These are phyloP conservation scores for Trametes polyzona DNA, from an alignment of 1,284 basidiomycete species.

Conservation along the genomic window DNA sequence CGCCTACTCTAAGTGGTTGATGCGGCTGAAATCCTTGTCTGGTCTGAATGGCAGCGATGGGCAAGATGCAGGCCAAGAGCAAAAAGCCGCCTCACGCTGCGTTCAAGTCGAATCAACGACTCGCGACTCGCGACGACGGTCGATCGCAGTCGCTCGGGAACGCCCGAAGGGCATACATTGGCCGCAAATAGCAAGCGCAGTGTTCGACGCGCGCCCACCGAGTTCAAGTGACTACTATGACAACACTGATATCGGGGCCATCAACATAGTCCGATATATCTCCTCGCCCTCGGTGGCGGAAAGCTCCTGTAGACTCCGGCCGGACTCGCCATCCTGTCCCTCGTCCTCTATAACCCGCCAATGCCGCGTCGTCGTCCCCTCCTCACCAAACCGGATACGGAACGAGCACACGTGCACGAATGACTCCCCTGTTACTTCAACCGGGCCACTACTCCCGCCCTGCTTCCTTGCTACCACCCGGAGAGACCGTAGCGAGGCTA, in stretches of 20 bases:
- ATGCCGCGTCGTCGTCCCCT: neutral
- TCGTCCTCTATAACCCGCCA: neutral
- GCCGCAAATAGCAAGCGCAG: neutral
- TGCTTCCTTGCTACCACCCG: neutral
- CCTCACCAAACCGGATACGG: neutral
- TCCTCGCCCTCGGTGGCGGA: neutral
- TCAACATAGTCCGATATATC: neutral
- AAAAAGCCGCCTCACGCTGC: too few relatives aligned
- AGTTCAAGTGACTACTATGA: neutral
- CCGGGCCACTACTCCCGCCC: too few relatives aligned
- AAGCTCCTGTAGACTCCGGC: neutral
- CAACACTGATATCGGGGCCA: neutral
- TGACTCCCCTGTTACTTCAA: too few relatives aligned
- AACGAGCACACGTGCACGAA: too few relatives aligned
- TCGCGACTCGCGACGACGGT: neutral
- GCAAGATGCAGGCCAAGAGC: too few relatives aligned
- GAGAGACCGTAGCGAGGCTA: constrained; percentile 3
- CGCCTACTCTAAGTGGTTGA: too few relatives aligned
- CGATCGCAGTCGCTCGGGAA: neutral
- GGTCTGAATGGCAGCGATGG: too few relatives aligned
- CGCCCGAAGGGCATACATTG: neutral
- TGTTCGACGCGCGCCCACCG: neutral
- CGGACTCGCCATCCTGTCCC: neutral
- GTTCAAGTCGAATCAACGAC: too few relatives aligned
- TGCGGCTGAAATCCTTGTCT: too few relatives aligned